These are phyloP conservation scores for Emmonsiellopsis sp. DNA, from an alignment of 2,329 filamentous ascomycete species.

Conservation along the genomic window DNA sequence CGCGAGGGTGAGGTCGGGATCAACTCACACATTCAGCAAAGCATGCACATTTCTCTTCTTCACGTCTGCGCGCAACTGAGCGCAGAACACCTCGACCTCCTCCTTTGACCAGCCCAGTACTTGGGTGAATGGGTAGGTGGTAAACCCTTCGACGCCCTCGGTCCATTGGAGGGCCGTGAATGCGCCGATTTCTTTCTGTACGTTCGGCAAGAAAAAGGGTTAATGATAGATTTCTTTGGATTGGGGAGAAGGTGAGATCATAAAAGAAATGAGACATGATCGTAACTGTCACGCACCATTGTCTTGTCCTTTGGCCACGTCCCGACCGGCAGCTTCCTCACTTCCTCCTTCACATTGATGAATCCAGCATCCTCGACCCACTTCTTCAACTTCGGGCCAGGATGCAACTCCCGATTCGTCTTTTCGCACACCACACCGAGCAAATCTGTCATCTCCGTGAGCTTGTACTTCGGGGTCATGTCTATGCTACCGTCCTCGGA, in stretches of 20 bases:
- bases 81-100: not conserved
- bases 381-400: constrained; percentile 4
- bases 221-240: not conserved
- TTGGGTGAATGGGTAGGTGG: constrained; percentile 8
- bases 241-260: not conserved
- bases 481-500: constrained; percentile 22
- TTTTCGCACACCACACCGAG: constrained; percentile 16
- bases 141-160: constrained; percentile 14
- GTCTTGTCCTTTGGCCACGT: constrained; percentile 9
- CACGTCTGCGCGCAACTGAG: not conserved
- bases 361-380: constrained; percentile 9
- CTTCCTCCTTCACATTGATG: constrained; percentile 6
- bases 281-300: not conserved
- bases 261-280: not conserved
- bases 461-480: constrained; percentile 8
- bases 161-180: constrained; percentile 7
- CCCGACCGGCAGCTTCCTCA: constrained; percentile 7
- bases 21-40: not conserved
- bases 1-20: too few species aligned
- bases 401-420: constrained; percentile 13
- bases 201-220: not conserved
- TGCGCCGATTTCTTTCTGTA: constrained; percentile 14
- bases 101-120: constrained; percentile 12
- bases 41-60: not conserved
- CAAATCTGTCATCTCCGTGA: constrained; percentile 17